Evolutionary conservation across 495 filamentous ascomycete genomes (phyloP).

Genomic region (Penicillium argentinense): DNA sequence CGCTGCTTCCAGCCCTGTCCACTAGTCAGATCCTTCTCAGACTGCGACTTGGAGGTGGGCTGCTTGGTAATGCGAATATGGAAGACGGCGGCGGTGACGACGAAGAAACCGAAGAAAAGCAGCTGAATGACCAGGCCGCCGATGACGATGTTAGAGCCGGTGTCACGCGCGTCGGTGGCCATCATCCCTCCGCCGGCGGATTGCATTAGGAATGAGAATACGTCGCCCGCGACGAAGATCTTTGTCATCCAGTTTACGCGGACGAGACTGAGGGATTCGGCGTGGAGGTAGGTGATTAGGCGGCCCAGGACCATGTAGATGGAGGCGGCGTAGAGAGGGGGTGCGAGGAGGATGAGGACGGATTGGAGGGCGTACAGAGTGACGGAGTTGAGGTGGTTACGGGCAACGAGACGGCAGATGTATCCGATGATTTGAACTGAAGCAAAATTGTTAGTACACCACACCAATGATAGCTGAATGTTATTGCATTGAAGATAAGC

Average conservation of each 20-base stretch:
- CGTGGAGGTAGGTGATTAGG: slow-evolving; percentile 45
- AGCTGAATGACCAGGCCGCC: slow-evolving; percentile 44
- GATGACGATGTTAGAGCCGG: slow-evolving; percentile 46
- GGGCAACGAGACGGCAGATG: slow-evolving; percentile 46
- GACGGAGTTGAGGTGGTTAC: slow-evolving; percentile 24
- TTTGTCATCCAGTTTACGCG: slow-evolving; percentile 32
- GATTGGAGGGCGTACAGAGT: slow-evolving; percentile 40
- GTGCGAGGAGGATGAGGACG: slow-evolving; percentile 45
- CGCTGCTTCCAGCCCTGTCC: slow-evolving; percentile 18
- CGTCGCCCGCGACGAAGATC: slow-evolving; percentile 40
- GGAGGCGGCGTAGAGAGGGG: slow-evolving; percentile 54
- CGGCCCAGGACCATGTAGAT: slow-evolving; percentile 62
- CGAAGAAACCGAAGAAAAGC: slow-evolving; percentile 47
- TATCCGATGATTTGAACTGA: slow-evolving; percentile 62
- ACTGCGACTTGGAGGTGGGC: slow-evolving; percentile 12
- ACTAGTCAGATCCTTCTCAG: slow-evolving; percentile 6
- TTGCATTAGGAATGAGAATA: slow-evolving; percentile 35
- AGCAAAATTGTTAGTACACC: background rate
- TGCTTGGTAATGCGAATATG: slow-evolving; percentile 35
- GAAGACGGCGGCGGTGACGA: slow-evolving; percentile 36
- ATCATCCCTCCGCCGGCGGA: slow-evolving; percentile 27
- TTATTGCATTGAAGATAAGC: slow-evolving; percentile 1
- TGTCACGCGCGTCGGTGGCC: slow-evolving; percentile 11
- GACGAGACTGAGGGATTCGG: slow-evolving; percentile 32
- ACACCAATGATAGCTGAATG: too few relatives aligned